Base-by-base conservation (phyloP, 352 stramenopile species). In the Phytophthora pseudosyringae region DNA sequence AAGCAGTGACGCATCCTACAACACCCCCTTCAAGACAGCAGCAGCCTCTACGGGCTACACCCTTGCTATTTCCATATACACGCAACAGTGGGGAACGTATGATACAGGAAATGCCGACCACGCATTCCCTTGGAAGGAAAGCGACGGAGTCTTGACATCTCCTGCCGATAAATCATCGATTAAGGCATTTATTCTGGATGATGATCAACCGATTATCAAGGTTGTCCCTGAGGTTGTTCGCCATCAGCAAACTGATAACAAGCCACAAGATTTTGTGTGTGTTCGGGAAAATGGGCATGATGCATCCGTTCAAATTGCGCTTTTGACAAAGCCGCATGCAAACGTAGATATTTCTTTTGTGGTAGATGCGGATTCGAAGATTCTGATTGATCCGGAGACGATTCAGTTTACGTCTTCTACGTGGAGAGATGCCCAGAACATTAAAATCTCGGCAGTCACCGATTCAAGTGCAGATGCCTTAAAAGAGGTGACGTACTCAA, bases 31-130 rank as follows among this genome's bases (percentile, higher is more conserved):
- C 15, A 82, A 81, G 33, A 64, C 51, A 32, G 48, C 25, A 0
- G 10, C 64, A 7, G 56, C 38, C n/a, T 41, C 54, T 15, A 38
- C 7, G 25, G 76, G 81, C 0, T 73, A 79, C 38, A 76, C 86
- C 2, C 35, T 90, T 15, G 76, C 56, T 2, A 26, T 58, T 11
- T 67, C 59, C 3, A 75, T 92, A 16, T 90, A 81, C 48, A 89
- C 81, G 1, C 76, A 88, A 39, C 59, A 57, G 5, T 70, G 55
- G 32, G 79, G 78, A 0, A 70, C 53, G 0, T 92, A 90, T 56
- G 72, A 89, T 11, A 86, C 82, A 9, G 83, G 83, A 21, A 83
- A 90, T 59, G 18, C 41, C 0, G 45, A 75, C 5, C 83, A 91
- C 26, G 67, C 64, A 11, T 91, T 84, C 59, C 55, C 67, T 1